Evolutionary conservation across 1,284 basidiomycete genomes (phyloP), one percentile per base, ranked within the genome.

Genomic region (Nidula niveotomentosa): DNA sequence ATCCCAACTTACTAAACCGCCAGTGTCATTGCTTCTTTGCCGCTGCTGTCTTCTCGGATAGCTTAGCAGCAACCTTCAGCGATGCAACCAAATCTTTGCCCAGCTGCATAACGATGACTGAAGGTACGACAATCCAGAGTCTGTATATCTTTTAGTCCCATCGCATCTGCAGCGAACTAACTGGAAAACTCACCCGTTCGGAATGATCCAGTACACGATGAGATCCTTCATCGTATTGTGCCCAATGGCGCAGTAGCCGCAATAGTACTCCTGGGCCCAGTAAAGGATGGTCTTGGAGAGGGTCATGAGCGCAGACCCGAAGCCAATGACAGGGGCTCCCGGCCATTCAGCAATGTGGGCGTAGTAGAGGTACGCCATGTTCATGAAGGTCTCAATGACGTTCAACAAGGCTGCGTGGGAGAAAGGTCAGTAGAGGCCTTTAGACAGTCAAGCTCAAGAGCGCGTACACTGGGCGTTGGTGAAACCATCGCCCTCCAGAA

Each of bases 211-310:
- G 56, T 85, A 81, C 45, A 86, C 62, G 47, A 91, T 58, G 36
- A 88, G 68, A 36, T 79, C 78, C 55, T 67, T 61, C 30, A 73
- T 57, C 36, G 75, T 65, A 66, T 96, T 96, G 68, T 96, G 94
- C 3, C 91, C 91, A 12, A 87, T 76, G 30, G 84, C 78, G 66
- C 92, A 94, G 23, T 76, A 80, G 17, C 77, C 77, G 67, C 89
- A 91, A 64, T 77, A 91, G 65, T 86, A 86, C 69, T 94, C 91
- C 65, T 92, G 86, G 6, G 79, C 67, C 78, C 83, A 85, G 70
- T 95, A 96, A n/a, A 96, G 78, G 4, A 85, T 69, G 0, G 94
- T 96, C 77, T 96, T 96, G 56, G 85, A 84, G 30, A 93, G 72
- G 0, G 94, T 96, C 86, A 94, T 88, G 9, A 81, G 68, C 1